phyloP scores from a whole-genome alignment of 495 filamentous ascomycete genomes.

The Aspergillus biplanus region DNA sequence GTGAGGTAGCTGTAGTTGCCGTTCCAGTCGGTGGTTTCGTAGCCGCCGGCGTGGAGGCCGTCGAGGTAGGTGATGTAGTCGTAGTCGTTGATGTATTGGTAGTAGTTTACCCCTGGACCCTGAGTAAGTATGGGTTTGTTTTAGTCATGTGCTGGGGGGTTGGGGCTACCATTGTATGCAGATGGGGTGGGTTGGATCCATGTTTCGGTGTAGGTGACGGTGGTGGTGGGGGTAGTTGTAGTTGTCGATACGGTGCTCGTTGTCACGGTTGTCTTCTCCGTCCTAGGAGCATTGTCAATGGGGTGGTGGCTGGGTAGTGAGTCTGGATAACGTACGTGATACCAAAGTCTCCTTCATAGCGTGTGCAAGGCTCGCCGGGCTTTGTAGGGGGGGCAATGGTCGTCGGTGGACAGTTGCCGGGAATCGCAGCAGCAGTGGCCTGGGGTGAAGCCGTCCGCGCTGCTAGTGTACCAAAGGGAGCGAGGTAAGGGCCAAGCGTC shows the following conservation, averaged over 20 bases:
- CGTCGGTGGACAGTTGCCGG: not conserved
- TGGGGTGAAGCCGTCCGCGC: not conserved
- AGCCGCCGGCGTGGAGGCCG: constrained; percentile 17
- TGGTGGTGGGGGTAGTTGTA: constrained; percentile 6
- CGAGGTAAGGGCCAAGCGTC: constrained; percentile 4
- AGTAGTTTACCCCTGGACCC: constrained; percentile 12
- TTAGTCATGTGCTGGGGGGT: not conserved
- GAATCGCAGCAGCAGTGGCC: not conserved
- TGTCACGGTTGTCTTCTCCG: not conserved
- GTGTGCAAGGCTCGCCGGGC: constrained; percentile 2
- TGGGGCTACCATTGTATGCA: not conserved
- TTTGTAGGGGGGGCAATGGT: constrained; percentile 6
- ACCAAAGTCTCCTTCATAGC: constrained; percentile 1
- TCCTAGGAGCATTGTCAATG: constrained; percentile 1
- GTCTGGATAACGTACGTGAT: not conserved
- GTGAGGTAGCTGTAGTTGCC: constrained; percentile 12
- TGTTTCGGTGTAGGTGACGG: constrained; percentile 8
- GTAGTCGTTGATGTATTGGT: constrained; percentile 20
- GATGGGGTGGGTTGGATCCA: constrained; percentile 16
- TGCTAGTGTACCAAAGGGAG: not conserved
- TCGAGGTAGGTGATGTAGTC: constrained; percentile 5
- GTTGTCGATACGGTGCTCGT: not conserved
- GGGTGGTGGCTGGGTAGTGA: not conserved
- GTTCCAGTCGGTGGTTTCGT: constrained; percentile 12
- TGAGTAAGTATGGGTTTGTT: not conserved